Evolutionary conservation across 176 grass and related monocot genomes (phyloP).

Genomic region (Paspalum notatum): DNA sequence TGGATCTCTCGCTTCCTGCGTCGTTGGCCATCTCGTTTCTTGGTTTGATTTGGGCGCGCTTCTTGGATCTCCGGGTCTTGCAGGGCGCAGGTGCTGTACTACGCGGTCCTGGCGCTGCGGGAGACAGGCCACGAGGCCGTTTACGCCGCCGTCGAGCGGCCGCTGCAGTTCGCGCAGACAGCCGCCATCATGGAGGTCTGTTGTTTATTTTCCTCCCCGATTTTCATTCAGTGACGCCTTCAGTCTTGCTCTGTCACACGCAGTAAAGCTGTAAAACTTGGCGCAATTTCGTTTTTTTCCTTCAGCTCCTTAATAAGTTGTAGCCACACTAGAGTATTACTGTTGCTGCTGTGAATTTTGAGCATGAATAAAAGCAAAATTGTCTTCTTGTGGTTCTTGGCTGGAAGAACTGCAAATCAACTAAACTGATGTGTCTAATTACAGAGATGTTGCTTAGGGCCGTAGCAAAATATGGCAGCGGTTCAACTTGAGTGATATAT

Average conservation of each 20-base stretch:
- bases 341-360: constrained; percentile 5
- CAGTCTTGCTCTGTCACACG: not conserved
- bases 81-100: constrained; percentile 59
- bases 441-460: not conserved
- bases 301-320: not conserved
- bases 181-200: constrained; percentile 54
- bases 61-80: constrained; percentile 19
- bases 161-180: constrained; percentile 55
- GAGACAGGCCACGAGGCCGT: constrained; percentile 43
- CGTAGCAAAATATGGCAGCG: not conserved
- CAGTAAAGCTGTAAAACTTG: not conserved
- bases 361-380: not conserved
- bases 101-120: constrained; percentile 28
- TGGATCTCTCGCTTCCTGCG: not conserved
- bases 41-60: constrained; percentile 25
- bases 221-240: not conserved
- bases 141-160: constrained; percentile 51
- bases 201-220: not conserved
- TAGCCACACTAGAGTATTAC: not conserved
- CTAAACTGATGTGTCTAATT: not conserved
- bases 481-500: constrained; percentile 11
- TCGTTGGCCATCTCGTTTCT: not conserved
- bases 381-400: not conserved
- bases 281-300: not conserved
- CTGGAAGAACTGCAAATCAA: not conserved